Conservation (phyloP, 306 rosid species). For the Gastrolobium bilobum region DNA sequence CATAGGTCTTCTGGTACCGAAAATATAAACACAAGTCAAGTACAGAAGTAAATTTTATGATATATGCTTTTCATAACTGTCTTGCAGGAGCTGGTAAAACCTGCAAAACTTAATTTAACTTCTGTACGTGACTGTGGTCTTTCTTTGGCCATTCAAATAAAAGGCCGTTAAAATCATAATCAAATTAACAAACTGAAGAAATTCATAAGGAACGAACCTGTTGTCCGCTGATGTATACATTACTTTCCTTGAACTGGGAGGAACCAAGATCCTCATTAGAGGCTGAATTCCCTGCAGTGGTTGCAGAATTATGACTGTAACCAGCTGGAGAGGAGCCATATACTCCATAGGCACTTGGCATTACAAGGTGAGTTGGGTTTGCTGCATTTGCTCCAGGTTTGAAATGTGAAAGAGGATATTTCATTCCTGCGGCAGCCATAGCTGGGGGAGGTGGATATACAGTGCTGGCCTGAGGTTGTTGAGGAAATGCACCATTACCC, state of each 20-base stretch:
- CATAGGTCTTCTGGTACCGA: neutral
- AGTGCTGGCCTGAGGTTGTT: constrained; percentile 86
- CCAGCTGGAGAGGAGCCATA: constrained; percentile 86
- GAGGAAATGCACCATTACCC: constrained; percentile 92
- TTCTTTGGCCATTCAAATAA: constrained; percentile 8
- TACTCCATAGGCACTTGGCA: constrained; percentile 81
- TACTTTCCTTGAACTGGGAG: constrained; percentile 91
- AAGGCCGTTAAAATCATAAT: constrained; percentile 16
- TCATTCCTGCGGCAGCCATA: constrained; percentile 76
- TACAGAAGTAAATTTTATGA: neutral
- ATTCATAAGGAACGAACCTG: constrained; percentile 70
- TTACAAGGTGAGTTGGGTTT: constrained; percentile 79
- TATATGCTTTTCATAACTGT: constrained; percentile 13
- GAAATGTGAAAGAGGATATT: constrained; percentile 90
- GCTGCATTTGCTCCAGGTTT: constrained; percentile 81
- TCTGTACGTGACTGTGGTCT: neutral
- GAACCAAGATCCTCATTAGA: constrained; percentile 83
- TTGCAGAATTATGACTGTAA: constrained; percentile 81
- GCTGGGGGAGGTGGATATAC: constrained; percentile 82
- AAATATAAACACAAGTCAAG: neutral
- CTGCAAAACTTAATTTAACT: constrained; percentile 33
- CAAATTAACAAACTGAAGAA: constrained; percentile 39
- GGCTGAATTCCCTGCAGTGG: constrained; percentile 73
- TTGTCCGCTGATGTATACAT: constrained; percentile 82
- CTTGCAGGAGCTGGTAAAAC: constrained; percentile 14